These are phyloP conservation scores for Candida insectorum DNA, from an alignment of 805 yeast species.

Conservation along the genomic window DNA sequence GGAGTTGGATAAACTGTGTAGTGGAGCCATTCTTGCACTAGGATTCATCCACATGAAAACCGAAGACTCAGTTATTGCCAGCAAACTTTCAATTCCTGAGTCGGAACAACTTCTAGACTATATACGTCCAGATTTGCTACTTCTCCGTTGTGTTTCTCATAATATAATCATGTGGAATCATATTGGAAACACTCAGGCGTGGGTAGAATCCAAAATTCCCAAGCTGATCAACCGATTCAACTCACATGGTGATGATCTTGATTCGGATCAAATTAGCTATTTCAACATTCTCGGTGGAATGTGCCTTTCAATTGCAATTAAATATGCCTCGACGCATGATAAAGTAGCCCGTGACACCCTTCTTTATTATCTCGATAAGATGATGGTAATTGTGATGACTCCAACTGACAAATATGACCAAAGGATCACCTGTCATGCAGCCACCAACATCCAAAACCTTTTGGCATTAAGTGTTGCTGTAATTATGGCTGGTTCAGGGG, in stretches of 20 bases:
- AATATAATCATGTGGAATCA: slow-evolving; percentile 71
- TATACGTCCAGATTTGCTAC: slow-evolving; percentile 72
- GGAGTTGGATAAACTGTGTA: slow-evolving; percentile 58
- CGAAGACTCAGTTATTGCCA: slow-evolving; percentile 55
- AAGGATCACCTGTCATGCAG: slow-evolving; percentile 50
- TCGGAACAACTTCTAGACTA: slow-evolving; percentile 61
- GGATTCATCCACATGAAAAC: slow-evolving; percentile 72
- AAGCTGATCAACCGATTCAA: slow-evolving; percentile 12
- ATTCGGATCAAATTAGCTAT: slow-evolving; percentile 60
- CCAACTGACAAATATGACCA: slow-evolving; percentile 55
- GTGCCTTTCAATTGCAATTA: slow-evolving; percentile 70
- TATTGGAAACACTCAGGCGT: slow-evolving; percentile 45
- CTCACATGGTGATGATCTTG: slow-evolving; percentile 22
- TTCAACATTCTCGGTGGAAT: slow-evolving; percentile 72
- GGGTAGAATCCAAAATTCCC: slow-evolving; percentile 64
- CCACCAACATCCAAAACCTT: slow-evolving; percentile 54
- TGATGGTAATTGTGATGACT: slow-evolving; percentile 41
- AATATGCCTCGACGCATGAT: slow-evolving; percentile 69
- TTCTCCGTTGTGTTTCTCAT: slow-evolving; percentile 60
- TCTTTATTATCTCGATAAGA: slow-evolving; percentile 50
- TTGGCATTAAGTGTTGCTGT: slow-evolving; percentile 64
- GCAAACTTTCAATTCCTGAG: slow-evolving; percentile 57
- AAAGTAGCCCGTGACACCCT: slow-evolving; percentile 51
- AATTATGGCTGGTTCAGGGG: slow-evolving; percentile 91
- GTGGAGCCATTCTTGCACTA: slow-evolving; percentile 77